A percentile compares a stretch with the other conserved stretches of the same genome.
Conservation (phyloP, 176 grass and related monocot species). For the Musa itinerans region DNA sequence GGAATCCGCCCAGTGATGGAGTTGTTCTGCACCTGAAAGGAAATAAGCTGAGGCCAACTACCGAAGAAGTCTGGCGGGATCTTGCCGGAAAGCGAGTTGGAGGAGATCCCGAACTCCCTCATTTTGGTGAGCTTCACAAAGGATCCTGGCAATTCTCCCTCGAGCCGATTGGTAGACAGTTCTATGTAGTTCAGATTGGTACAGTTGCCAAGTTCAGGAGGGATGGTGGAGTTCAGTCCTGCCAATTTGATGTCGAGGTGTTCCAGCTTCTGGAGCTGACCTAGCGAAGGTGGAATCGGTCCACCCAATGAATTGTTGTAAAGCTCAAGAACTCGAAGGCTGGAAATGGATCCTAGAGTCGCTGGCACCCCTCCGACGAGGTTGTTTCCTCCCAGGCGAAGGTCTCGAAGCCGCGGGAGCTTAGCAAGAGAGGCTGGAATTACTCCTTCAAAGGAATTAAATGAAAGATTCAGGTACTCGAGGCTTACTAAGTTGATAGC, state of each 20-base stretch:
- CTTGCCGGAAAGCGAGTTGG: constrained; percentile 47
- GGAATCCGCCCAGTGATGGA: constrained; percentile 36
- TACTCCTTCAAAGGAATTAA: constrained; percentile 28
- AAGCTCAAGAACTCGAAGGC: constrained; percentile 42
- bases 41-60: constrained; percentile 43
- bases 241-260: constrained; percentile 35
- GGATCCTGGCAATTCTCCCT: constrained; percentile 32
- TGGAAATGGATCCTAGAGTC: constrained; percentile 31
- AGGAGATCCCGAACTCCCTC: constrained; percentile 50
- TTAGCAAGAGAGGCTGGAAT: constrained; percentile 38
- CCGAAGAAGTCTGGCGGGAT: constrained; percentile 39
- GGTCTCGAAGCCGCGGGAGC: constrained; percentile 30
- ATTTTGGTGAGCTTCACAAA: constrained; percentile 38
- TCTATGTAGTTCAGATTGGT: constrained; percentile 43
- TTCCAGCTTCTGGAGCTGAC: constrained; percentile 40
- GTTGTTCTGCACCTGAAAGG: constrained; percentile 56
- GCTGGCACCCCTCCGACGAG: constrained; percentile 43
- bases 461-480: constrained; percentile 36
- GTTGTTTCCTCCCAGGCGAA: constrained; percentile 31
- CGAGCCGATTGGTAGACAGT: constrained; percentile 41
- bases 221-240: constrained; percentile 39
- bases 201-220: constrained; percentile 45
- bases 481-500: constrained; percentile 28
- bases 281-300: constrained; percentile 38
- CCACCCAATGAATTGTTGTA: constrained; percentile 42